These are phyloP conservation scores for Pelagophyceae sp. DNA, from an alignment of 352 stramenopile genomes.

Conservation along the genomic window DNA sequence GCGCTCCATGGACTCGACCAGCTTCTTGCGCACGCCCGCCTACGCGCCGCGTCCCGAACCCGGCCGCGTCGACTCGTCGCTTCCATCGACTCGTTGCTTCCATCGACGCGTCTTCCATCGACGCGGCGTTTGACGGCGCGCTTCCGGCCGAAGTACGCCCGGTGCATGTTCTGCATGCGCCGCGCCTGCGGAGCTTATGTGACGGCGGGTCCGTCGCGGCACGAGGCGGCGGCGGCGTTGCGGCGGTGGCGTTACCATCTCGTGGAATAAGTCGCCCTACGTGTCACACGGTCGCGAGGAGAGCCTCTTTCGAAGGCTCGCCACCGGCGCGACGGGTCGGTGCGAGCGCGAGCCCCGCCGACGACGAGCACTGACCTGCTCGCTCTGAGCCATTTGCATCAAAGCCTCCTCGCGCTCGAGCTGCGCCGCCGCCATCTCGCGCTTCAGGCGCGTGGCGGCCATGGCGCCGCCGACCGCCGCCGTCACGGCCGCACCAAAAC, in stretches of 20 bases:
- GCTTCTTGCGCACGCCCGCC: slow-evolving; percentile 6
- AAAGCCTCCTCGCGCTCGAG: slow-evolving; percentile 38
- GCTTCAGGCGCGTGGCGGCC: not conserved
- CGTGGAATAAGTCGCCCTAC: not conserved
- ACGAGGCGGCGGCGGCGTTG: no score
- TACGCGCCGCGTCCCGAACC: no score
- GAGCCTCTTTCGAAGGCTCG: not conserved
- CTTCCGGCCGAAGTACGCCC: not conserved
- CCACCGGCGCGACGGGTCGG: not conserved
- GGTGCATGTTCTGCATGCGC: slow-evolving; percentile 8
- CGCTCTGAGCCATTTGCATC: slow-evolving; percentile 19
- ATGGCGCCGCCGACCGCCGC: not conserved
- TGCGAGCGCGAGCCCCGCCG: not conserved
- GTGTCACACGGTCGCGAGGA: not conserved
- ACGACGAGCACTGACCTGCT: not conserved
- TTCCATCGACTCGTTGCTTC: no score
- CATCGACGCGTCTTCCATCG: not conserved
- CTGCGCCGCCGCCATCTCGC: slow-evolving; percentile 46
- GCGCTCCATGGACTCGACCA: slow-evolving; percentile 26
- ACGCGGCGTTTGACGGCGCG: not conserved
- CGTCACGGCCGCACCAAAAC: no score
- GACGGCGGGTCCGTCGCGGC: no score
- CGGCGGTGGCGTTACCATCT: no score
- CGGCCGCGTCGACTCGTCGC: no score
- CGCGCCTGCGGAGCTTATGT: no score